These are phyloP conservation scores for Aurinia saxatilis DNA, from an alignment of 345 rosid species.

Conservation along the genomic window DNA sequence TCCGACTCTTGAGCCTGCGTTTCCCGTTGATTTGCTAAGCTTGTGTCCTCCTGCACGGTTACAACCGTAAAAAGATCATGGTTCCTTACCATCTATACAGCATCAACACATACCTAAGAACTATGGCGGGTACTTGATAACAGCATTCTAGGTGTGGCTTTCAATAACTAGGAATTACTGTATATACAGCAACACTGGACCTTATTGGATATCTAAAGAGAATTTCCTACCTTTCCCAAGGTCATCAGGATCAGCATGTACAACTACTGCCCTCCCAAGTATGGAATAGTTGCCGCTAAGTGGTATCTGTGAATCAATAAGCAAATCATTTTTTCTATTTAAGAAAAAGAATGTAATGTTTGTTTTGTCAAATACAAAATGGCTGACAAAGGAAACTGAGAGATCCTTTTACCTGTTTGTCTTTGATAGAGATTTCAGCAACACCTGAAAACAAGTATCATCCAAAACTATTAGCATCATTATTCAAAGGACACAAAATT, in stretches of 20 bases:
- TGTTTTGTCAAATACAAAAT: neutral
- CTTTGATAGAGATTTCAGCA: constrained; percentile 71
- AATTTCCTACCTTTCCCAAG: constrained; percentile 65
- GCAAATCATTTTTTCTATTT: too few relatives aligned
- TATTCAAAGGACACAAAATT: neutral
- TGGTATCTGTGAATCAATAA: constrained; percentile 54
- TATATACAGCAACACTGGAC: neutral
- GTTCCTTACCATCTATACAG: neutral
- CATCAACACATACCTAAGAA: neutral
- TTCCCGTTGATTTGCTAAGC: constrained; percentile 87
- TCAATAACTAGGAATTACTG: neutral
- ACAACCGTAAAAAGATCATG: neutral
- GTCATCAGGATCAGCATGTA: constrained; percentile 89
- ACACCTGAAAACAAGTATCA: constrained; percentile 50
- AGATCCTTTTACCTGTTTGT: constrained; percentile 40
- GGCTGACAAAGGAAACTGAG: neutral
- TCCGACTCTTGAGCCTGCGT: constrained; percentile 89
- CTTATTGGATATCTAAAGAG: neutral
- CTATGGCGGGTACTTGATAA: neutral
- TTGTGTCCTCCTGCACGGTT: constrained; percentile 68
- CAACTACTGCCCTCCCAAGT: constrained; percentile 86
- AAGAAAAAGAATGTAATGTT: too few relatives aligned
- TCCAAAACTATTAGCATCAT: neutral
- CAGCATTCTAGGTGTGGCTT: neutral
- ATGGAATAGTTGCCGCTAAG: constrained; percentile 71